Percentiles rank a stretch among this genome's conserved stretches.
phyloP scores from a whole-genome alignment of 2,329 filamentous ascomycete genomes.

The Alternaria metachromatica region DNA sequence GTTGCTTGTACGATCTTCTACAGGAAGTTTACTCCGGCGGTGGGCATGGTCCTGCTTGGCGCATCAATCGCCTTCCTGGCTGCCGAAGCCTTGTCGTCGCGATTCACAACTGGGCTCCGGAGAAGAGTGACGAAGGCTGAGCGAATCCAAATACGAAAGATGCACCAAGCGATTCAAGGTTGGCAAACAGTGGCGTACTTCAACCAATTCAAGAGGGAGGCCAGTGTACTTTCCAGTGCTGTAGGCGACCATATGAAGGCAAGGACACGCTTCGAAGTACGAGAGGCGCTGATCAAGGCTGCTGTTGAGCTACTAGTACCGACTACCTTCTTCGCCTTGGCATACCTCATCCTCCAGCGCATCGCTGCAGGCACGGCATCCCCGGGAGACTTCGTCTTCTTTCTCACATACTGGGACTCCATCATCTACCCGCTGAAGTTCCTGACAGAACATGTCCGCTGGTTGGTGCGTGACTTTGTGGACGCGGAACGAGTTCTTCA shows the following conservation, averaged over 20 bases:
- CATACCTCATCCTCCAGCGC: conserved; percentile 51
- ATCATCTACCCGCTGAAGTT: conserved; percentile 48
- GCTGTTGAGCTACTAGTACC: conserved; percentile 12
- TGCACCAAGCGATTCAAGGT: conserved; percentile 18
- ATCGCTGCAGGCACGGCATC: conserved; percentile 56
- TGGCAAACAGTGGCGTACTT: conserved; percentile 66
- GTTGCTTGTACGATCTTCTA: neutral
- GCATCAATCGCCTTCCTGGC: neutral
- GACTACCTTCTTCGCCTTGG: conserved; percentile 49
- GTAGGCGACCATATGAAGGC: neutral
- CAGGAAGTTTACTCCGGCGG: neutral
- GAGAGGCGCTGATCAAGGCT: neutral
- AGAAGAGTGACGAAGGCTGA: conserved; percentile 3
- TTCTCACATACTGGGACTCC: conserved; percentile 25
- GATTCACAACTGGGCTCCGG: neutral
- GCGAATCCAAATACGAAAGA: conserved; percentile 8
- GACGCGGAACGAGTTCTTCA: conserved; percentile 61
- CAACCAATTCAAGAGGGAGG: conserved; percentile 17
- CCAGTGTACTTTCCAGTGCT: neutral
- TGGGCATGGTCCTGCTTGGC: neutral
- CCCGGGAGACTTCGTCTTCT: conserved; percentile 54
- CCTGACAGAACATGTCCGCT: conserved; percentile 41
- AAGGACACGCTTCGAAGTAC: neutral
- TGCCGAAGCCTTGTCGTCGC: neutral
- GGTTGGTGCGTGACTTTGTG: neutral